Percentiles rank a stretch among this genome's conserved stretches.
phyloP scores from a whole-genome alignment of 192 early-diverging fungal genomes.

The Umbelopsis sp. region DNA sequence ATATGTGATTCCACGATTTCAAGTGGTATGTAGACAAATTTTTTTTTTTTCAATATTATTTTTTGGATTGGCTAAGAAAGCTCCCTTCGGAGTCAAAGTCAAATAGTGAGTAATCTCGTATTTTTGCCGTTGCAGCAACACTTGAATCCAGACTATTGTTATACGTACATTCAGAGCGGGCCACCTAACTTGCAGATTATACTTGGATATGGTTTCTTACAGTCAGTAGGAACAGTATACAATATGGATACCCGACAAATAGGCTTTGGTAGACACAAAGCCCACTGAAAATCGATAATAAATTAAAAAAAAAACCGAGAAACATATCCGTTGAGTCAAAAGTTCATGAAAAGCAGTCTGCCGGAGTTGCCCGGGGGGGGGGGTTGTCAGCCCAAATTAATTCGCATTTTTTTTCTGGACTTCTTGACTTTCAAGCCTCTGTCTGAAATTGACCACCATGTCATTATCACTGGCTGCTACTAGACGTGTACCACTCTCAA shows the following conservation, averaged over 20 bases:
- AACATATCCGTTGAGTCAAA: slow-evolving; percentile 13
- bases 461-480: neutral
- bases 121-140: slow-evolving; percentile 17
- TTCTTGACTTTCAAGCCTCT: neutral
- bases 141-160: slow-evolving; percentile 15
- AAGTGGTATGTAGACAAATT: slow-evolving; percentile 11
- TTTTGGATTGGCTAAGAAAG: neutral
- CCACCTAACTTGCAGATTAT: slow-evolving; percentile 25
- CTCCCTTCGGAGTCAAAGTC: neutral
- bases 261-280: slow-evolving; percentile 23
- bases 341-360: slow-evolving; percentile 11
- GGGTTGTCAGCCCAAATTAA: neutral
- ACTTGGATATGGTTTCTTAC: slow-evolving; percentile 37
- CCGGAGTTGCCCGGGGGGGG: slow-evolving; percentile 4
- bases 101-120: too few relatives aligned
- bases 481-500: slow-evolving; percentile 1
- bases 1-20: slow-evolving; percentile 24
- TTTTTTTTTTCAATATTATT: neutral
- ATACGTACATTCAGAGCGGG: slow-evolving; percentile 29
- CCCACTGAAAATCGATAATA: neutral
- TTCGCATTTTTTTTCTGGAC: neutral
- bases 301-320: neutral
- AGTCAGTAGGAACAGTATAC: slow-evolving; percentile 28
- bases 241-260: slow-evolving; percentile 29
- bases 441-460: neutral